Percentiles rank a stretch among this genome's conserved stretches.
Conservation (phyloP, 2,329 filamentous ascomycete species). For the Ascocoryne sarcoides region DNA sequence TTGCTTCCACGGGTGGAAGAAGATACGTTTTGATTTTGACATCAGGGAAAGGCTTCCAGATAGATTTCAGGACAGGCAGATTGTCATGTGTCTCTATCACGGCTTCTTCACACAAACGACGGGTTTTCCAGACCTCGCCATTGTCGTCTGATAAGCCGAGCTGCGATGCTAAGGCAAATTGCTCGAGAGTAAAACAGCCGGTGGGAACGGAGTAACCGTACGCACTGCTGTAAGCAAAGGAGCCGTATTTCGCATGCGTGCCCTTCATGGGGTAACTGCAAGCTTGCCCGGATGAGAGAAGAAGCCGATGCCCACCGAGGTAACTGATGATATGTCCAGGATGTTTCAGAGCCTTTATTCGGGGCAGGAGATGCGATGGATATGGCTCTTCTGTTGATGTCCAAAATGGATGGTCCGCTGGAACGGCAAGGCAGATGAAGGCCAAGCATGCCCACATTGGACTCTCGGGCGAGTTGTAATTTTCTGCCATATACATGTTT, state of each 20-base stretch:
- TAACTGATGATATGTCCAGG: slow-evolving; percentile 66
- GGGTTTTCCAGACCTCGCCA: slow-evolving; percentile 70
- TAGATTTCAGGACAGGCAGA: slow-evolving; percentile 53
- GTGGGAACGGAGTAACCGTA: slow-evolving; percentile 73
- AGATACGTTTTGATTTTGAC: slow-evolving; percentile 58
- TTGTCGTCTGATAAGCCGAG: slow-evolving; percentile 69
- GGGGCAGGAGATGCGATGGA: slow-evolving; percentile 45
- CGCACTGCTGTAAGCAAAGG: slow-evolving; percentile 67
- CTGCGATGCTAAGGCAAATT: slow-evolving; percentile 67
- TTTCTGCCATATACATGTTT: slow-evolving; percentile 73
- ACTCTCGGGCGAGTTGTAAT: slow-evolving; percentile 71
- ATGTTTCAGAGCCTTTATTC: slow-evolving; percentile 52
- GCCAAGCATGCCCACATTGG: slow-evolving; percentile 71
- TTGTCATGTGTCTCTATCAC: slow-evolving; percentile 48
- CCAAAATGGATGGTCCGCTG: slow-evolving; percentile 68
- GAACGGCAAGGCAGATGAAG: slow-evolving; percentile 65
- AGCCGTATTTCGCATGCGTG: slow-evolving; percentile 73
- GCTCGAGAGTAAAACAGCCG: slow-evolving; percentile 65
- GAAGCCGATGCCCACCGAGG: slow-evolving; percentile 65
- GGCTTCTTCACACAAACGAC: slow-evolving; percentile 58
- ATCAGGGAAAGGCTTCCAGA: slow-evolving; percentile 63
- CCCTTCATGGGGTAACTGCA: slow-evolving; percentile 77
- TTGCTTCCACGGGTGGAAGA: slow-evolving; percentile 47
- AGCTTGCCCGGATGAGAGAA: slow-evolving; percentile 69
- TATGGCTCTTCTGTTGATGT: slow-evolving; percentile 55